Base-by-base conservation (phyloP, 1,139 yeast genomes). In the Arxiozyma telluris region DNA sequence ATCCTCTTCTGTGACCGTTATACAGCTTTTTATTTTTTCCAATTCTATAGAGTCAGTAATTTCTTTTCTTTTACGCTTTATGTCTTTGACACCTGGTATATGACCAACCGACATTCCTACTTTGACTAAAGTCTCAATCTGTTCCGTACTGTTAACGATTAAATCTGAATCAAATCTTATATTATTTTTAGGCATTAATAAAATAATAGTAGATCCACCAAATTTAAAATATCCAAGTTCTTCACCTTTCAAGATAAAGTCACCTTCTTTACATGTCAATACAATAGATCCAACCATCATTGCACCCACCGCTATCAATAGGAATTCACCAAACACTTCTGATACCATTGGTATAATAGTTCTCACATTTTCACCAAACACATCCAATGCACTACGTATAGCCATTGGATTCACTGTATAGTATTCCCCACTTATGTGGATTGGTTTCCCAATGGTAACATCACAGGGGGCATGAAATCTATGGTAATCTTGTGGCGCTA, bases 391-490 rank as follows among this genome's bases (percentile, higher is more conserved):
- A 0, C 96, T 87, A 55, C 98, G 73, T 49, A 93, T 80, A 0
- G 98, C 98, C 97, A 93, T 93, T 1, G 98, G 98, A 64, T 93
- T 93, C 15, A 93, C 98, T 0, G 98, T 93, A 66, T 89, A 93
- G 68, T 93, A 93, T 63, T 90, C 95, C 0, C 98, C 98, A 47
- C 81, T 85, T 47, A 93, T 85, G 58, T 75, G 76, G 54, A 76
- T 76, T 34, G 94, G 84, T 55, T 79, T 74, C 0, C 86, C 87
- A 46, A 93, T 71, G 0, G 67, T 67, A 1, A 97, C 98, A 56
- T 79, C 79, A 1, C 91, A 91, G 0, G 98, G 96, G 17, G 83
- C 78, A 67, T 93, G 98, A 71, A 93, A 91, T 47, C 98, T 74
- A 68, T 93, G 98, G 65, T 93, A 93, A 67, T 93, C 98, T 68